A percentile compares a stretch with the other conserved stretches of the same genome.
Evolutionary conservation across 2,329 filamentous ascomycete species (phyloP).

Genomic region (Claviceps sp.): DNA sequence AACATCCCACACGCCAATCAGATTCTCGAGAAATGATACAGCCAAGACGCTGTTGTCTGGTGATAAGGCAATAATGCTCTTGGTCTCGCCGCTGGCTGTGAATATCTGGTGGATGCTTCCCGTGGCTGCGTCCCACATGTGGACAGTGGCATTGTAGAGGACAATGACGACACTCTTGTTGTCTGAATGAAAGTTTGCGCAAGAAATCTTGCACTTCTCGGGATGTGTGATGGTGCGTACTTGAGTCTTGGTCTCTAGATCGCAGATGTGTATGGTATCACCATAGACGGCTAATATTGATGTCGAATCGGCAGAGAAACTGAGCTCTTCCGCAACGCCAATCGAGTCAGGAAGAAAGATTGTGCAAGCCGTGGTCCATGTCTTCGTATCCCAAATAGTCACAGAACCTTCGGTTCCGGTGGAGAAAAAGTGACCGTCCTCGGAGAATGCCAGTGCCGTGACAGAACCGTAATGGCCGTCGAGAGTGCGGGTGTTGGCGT

Average conservation of each 20-base stretch:
- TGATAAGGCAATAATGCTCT: constrained; percentile 7
- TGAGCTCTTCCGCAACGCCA: constrained; percentile 6
- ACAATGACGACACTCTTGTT: constrained; percentile 5
- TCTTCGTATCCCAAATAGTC: constrained; percentile 2
- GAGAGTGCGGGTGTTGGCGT: constrained; percentile 5
- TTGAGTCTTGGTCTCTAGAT: constrained; percentile 5
- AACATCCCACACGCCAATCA: constrained; percentile 7
- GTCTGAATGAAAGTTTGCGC: constrained; percentile 7
- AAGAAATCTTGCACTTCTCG: constrained; percentile 5
- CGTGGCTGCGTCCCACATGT: constrained; percentile 5
- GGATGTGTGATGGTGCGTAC: constrained; percentile 1
- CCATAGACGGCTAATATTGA: constrained; percentile 6
- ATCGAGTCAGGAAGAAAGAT: constrained; percentile 6
- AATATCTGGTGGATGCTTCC: constrained; percentile 4
- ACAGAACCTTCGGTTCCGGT: constrained; percentile 7
- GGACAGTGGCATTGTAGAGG: constrained; percentile 5
- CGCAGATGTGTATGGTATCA: constrained; percentile 5
- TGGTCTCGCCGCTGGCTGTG: constrained; percentile 6
- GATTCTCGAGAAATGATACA: constrained; percentile 6
- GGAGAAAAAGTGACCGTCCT: constrained; percentile 5
- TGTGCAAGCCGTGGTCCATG: constrained; percentile 3
- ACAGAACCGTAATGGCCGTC: constrained; percentile 6
- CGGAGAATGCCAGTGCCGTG: constrained; percentile 6
- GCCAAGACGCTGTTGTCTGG: constrained; percentile 6
- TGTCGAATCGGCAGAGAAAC: constrained; percentile 6